Percentiles rank a stretch among this genome's conserved stretches.
Conservation (phyloP, 78 protist species). For the Chrysochromulina tobinii region DNA sequence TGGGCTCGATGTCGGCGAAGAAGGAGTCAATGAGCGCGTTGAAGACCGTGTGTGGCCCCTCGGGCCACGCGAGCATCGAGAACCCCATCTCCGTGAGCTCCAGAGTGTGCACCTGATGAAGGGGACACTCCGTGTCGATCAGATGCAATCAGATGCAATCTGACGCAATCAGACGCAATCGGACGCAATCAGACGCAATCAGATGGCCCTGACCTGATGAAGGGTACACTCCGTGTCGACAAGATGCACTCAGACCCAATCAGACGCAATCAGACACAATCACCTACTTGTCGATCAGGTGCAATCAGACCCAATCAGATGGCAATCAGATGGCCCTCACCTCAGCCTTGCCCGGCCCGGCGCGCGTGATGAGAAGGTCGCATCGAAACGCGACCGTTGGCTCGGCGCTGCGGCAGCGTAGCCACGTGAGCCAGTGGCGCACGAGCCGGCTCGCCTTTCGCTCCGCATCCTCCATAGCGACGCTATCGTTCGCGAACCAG, state of each 20-base stretch:
- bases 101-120: neutral
- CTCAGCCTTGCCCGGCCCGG: neutral
- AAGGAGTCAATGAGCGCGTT: neutral
- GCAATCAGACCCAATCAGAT: no score
- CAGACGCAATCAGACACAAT: no score
- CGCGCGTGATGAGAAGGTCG: neutral
- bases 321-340: no score
- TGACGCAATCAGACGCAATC: no score
- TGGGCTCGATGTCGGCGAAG: neutral
- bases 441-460: neutral
- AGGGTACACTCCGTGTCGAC: no score
- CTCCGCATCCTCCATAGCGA: constrained; percentile 26
- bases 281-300: no score
- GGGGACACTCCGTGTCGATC: no score
- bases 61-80: constrained; percentile 39
- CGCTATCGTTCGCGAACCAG: neutral
- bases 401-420: neutral
- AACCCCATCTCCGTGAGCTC: constrained; percentile 43
- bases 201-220: no score
- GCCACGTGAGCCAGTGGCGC: constrained; percentile 12
- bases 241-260: no score
- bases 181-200: no score
- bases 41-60: constrained; percentile 13
- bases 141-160: no score
- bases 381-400: neutral